phyloP scores from a whole-genome alignment of 257 asterid species.

The Fraxinus cuspidata region DNA sequence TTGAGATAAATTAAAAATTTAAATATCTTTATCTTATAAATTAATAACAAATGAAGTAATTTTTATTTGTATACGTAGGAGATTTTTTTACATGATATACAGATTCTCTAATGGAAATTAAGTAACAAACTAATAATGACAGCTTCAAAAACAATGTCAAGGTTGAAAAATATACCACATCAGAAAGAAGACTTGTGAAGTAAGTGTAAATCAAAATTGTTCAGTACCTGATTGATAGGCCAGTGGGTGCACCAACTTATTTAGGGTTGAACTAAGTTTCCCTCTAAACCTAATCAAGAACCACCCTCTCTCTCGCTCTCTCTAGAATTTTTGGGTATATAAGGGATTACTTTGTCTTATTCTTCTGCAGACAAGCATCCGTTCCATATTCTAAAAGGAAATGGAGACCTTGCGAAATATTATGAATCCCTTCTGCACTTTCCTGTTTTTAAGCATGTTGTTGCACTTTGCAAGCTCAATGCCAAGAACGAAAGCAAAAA shows the following conservation, averaged over 20 bases:
- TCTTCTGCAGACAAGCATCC: slow-evolving; percentile 29
- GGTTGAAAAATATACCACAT: slow-evolving; percentile 21
- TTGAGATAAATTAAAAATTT: background rate
- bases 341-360: slow-evolving; percentile 23
- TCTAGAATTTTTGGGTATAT: slow-evolving; percentile 37
- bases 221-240: slow-evolving; percentile 38
- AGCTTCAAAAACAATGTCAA: slow-evolving; percentile 2
- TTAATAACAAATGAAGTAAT: background rate
- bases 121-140: background rate
- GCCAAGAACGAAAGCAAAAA: slow-evolving; percentile 52
- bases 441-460: slow-evolving; percentile 35
- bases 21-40: background rate
- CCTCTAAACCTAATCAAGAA: slow-evolving; percentile 38
- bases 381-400: slow-evolving; percentile 1
- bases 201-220: slow-evolving; percentile 38
- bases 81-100: background rate
- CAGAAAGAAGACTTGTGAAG: slow-evolving; percentile 36
- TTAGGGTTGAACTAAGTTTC: slow-evolving; percentile 48
- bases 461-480: slow-evolving; percentile 36
- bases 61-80: background rate
- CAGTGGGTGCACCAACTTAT: slow-evolving; percentile 79
- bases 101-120: no score
- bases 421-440: slow-evolving; percentile 23
- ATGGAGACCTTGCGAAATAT: slow-evolving; percentile 33
- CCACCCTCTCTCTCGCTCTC: slow-evolving; percentile 40